Evolutionary conservation across 768 basidiomycete species (phyloP).

Genomic region (Cystofilobasidium bisporidii): DNA sequence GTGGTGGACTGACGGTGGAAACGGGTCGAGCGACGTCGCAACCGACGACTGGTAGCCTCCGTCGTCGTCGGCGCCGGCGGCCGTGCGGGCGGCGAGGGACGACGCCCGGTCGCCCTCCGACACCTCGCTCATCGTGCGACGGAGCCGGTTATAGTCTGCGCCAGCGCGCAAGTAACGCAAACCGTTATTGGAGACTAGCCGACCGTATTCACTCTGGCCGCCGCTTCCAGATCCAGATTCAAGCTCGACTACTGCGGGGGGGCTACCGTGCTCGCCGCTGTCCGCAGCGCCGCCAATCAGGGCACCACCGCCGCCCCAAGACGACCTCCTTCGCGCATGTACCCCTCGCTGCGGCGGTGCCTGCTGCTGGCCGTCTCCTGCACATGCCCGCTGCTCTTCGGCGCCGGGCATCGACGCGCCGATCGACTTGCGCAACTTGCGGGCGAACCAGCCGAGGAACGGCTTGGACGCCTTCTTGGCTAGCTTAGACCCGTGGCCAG

Average conservation of each 20-base stretch:
- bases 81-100: not conserved
- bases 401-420: not conserved
- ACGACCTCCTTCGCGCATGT: not conserved
- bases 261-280: not conserved
- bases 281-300: not conserved
- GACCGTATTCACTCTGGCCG: slow-evolving; percentile 16
- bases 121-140: not conserved
- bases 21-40: slow-evolving; percentile 27
- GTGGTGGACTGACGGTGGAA: slow-evolving; percentile 17
- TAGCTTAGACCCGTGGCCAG: not conserved
- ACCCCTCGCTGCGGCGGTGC: no score
- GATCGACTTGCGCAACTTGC: slow-evolving; percentile 13
- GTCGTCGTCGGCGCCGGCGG: slow-evolving; percentile 15
- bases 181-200: slow-evolving; percentile 24
- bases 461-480: slow-evolving; percentile 22
- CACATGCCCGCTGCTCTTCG: not conserved
- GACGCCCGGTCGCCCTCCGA: not conserved
- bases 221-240: not conserved
- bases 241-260: no score
- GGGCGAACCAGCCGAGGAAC: slow-evolving; percentile 24
- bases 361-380: no score
- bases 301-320: not conserved
- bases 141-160: not conserved
- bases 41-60: slow-evolving; percentile 11
- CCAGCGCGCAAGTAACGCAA: not conserved